Evolutionary conservation across 352 stramenopile genomes (phyloP).

Genomic region (Plasmopara halstedii): DNA sequence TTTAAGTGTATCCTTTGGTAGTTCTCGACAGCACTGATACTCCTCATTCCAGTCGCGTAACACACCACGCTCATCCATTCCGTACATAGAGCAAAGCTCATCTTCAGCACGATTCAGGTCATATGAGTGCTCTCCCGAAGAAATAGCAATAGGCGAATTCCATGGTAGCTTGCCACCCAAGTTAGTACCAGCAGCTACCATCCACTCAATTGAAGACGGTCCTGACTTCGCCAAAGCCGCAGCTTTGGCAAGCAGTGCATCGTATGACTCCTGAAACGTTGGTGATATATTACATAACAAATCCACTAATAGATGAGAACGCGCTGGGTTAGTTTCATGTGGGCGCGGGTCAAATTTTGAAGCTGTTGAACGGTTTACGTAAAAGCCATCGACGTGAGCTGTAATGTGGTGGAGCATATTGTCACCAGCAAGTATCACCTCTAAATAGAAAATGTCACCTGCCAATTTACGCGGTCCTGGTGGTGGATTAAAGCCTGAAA

Average conservation of each 20-base stretch:
- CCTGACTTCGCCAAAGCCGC: conserved; percentile 66
- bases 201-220: conserved; percentile 78
- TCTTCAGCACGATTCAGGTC: conserved; percentile 86
- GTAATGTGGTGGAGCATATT: conserved; percentile 79
- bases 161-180: conserved; percentile 71
- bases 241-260: conserved; percentile 70
- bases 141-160: conserved; percentile 45
- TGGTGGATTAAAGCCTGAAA: conserved; percentile 94
- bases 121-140: conserved; percentile 46
- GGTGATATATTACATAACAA: conserved; percentile 63
- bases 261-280: conserved; percentile 68
- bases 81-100: conserved; percentile 83
- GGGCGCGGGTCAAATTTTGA: conserved; percentile 78
- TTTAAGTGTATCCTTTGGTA: conserved; percentile 66
- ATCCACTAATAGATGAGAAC: conserved; percentile 74
- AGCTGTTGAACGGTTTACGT: conserved; percentile 83
- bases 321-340: conserved; percentile 23
- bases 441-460: conserved; percentile 92
- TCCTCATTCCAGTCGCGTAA: conserved; percentile 97
- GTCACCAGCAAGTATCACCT: conserved; percentile 70
- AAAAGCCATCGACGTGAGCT: conserved; percentile 89
- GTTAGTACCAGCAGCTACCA: conserved; percentile 72
- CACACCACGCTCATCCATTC: conserved; percentile 89
- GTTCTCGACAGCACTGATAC: conserved; percentile 88
- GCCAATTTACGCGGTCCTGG: conserved; percentile 85